Conservation (phyloP, 2,329 filamentous ascomycete genomes). For the Fusarium nygamai region DNA sequence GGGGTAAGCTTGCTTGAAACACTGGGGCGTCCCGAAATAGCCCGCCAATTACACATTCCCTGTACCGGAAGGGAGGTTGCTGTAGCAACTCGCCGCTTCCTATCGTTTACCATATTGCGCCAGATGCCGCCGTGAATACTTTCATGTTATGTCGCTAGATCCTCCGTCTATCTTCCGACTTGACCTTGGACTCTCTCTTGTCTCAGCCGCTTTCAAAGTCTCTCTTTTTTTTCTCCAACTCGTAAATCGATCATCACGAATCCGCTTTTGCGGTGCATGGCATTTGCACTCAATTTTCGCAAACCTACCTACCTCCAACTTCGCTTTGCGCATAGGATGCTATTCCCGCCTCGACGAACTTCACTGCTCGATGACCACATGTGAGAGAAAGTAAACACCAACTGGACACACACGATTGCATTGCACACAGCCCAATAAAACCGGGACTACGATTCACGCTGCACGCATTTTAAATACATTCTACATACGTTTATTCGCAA, state of each 20-base stretch:
- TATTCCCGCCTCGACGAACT: conserved; percentile 36
- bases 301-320: conserved; percentile 1
- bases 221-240: conserved; percentile 30
- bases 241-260: conserved; percentile 11
- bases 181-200: conserved; percentile 19
- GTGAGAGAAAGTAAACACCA: conserved; percentile 45
- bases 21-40: conserved; percentile 32
- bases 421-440: conserved; percentile 18
- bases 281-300: conserved; percentile 10
- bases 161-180: conserved; percentile 2
- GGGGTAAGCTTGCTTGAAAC: conserved; percentile 43
- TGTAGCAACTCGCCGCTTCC: conserved; percentile 33
- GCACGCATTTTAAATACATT: conserved; percentile 1
- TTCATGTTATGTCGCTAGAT: conserved; percentile 21
- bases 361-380: conserved; percentile 41
- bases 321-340: conserved; percentile 41
- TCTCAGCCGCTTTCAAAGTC: conserved; percentile 36
- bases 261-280: conserved; percentile 31
- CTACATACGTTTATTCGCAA: conserved; percentile 14
- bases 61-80: conserved; percentile 27
- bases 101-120: conserved; percentile 9
- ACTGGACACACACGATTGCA: conserved; percentile 23
- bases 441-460: conserved; percentile 30
- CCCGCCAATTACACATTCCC: conserved; percentile 29
- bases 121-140: conserved; percentile 37